These are phyloP conservation scores for Phytopythium cucurbitacearum DNA, from an alignment of 352 stramenopile species.

Conservation along the genomic window DNA sequence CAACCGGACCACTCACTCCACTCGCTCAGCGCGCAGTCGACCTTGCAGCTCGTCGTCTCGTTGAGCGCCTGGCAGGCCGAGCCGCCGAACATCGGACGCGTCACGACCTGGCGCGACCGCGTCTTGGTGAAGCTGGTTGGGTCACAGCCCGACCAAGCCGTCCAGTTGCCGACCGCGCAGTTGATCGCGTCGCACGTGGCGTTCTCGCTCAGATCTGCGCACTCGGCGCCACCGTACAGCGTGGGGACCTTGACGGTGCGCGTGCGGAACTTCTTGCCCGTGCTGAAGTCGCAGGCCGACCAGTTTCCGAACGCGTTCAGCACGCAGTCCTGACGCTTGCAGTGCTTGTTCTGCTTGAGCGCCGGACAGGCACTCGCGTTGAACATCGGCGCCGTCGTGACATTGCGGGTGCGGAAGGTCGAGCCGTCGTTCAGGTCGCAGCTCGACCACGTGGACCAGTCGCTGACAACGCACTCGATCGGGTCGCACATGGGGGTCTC, in stretches of 20 bases:
- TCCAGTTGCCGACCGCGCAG: constrained; percentile 43
- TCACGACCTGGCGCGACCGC: constrained; percentile 17
- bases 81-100: constrained; percentile 29
- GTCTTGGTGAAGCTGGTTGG: constrained; percentile 21
- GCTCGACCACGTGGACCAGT: constrained; percentile 21
- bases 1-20: constrained; percentile 49
- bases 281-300: constrained; percentile 37
- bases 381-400: constrained; percentile 20
- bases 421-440: constrained; percentile 28
- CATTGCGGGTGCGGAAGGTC: constrained; percentile 19
- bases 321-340: constrained; percentile 35
- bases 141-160: constrained; percentile 43
- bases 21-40: constrained; percentile 42
- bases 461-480: constrained; percentile 28
- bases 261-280: constrained; percentile 36
- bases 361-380: constrained; percentile 16
- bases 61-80: constrained; percentile 16
- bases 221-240: constrained; percentile 25
- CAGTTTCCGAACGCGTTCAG: constrained; percentile 41
- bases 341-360: constrained; percentile 19
- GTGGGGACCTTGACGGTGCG: constrained; percentile 32
- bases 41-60: constrained; percentile 24
- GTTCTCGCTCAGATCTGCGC: constrained; percentile 15
- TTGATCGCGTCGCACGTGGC: constrained; percentile 17
- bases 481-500: constrained; percentile 23